These are phyloP conservation scores for Neophaeococcomyces aloes DNA, from an alignment of 2,329 filamentous ascomycete species.

Conservation along the genomic window DNA sequence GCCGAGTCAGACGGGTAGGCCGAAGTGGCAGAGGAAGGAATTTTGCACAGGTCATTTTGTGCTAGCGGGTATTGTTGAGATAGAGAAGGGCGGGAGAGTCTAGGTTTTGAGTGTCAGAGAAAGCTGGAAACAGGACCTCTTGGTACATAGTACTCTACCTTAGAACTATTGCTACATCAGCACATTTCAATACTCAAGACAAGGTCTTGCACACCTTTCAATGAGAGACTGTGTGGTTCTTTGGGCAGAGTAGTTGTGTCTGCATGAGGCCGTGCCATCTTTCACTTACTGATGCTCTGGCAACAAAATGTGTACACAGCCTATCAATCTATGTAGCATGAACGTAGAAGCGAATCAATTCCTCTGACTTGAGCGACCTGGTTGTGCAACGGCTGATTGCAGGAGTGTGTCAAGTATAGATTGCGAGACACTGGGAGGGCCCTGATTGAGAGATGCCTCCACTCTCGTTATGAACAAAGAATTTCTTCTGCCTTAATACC, in stretches of 20 bases:
- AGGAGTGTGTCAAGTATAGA: too few species aligned
- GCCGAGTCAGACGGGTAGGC: slow-evolving; percentile 51
- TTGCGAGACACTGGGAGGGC: too few species aligned
- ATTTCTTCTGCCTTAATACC: too few species aligned
- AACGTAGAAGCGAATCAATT: too few species aligned
- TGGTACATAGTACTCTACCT: slow-evolving; percentile 34
- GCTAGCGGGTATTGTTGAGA: slow-evolving; percentile 35
- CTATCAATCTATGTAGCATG: too few species aligned
- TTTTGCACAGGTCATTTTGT: slow-evolving; percentile 35
- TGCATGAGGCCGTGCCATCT: slow-evolving; percentile 2
- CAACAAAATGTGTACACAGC: too few species aligned
- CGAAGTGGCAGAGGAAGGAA: slow-evolving; percentile 56
- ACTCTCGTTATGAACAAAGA: too few species aligned
- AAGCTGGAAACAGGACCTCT: slow-evolving; percentile 29
- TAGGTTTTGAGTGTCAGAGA: slow-evolving; percentile 10
- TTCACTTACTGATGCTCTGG: neutral
- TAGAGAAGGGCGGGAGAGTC: slow-evolving; percentile 26
- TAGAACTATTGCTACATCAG: slow-evolving; percentile 33
- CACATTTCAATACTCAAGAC: neutral
- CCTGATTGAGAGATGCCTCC: too few species aligned
- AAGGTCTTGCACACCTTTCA: slow-evolving; percentile 6
- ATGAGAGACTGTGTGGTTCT: slow-evolving; percentile 7
- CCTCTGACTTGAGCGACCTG: too few species aligned
- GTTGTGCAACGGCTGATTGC: too few species aligned
- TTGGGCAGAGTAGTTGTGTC: slow-evolving; percentile 2